phyloP scores from a whole-genome alignment of 2,329 filamentous ascomycete genomes.

The Aspergillus proliferans region DNA sequence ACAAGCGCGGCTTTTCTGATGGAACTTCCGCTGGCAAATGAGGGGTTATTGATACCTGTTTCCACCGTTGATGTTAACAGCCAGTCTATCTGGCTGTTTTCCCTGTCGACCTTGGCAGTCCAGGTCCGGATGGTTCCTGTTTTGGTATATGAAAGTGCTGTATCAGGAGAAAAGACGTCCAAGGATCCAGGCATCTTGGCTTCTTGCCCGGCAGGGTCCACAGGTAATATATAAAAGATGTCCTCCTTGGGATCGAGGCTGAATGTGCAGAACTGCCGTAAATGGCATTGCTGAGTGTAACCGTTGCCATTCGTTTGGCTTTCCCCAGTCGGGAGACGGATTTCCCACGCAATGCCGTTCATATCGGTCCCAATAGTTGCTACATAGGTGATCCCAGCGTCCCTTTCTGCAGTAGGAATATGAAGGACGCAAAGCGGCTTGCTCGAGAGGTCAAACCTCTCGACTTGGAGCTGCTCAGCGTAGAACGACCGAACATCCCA shows the following conservation, averaged over 20 bases:
- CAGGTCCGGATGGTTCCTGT: conserved; percentile 73
- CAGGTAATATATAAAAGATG: conserved; percentile 61
- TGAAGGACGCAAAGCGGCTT: conserved; percentile 75
- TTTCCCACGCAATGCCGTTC: conserved; percentile 74
- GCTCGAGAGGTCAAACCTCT: conserved; percentile 55
- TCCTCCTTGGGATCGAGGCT: conserved; percentile 53
- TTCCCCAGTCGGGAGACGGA: conserved; percentile 51
- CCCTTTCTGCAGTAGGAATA: conserved; percentile 55
- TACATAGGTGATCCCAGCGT: conserved; percentile 58
- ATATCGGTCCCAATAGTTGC: conserved; percentile 77
- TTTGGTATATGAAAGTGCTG: conserved; percentile 77
- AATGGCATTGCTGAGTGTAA: conserved; percentile 35
- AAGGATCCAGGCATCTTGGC: conserved; percentile 69
- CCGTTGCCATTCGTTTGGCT: conserved; percentile 18
- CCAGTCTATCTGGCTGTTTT: conserved; percentile 65
- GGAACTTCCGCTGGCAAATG: conserved; percentile 76
- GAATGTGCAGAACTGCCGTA: conserved; percentile 67
- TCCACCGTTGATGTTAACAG: conserved; percentile 74
- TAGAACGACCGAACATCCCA: conserved; percentile 67
- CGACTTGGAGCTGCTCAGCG: conserved; percentile 55
- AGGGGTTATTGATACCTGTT: conserved; percentile 65
- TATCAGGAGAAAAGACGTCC: conserved; percentile 78
- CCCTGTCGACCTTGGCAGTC: conserved; percentile 67
- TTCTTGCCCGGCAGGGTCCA: conserved; percentile 75
- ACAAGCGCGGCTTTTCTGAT: conserved; percentile 82